A percentile compares a stretch with the other conserved stretches of the same genome.
phyloP scores from a whole-genome alignment of 2,329 filamentous ascomycete genomes.

The Fusarium multiceps region DNA sequence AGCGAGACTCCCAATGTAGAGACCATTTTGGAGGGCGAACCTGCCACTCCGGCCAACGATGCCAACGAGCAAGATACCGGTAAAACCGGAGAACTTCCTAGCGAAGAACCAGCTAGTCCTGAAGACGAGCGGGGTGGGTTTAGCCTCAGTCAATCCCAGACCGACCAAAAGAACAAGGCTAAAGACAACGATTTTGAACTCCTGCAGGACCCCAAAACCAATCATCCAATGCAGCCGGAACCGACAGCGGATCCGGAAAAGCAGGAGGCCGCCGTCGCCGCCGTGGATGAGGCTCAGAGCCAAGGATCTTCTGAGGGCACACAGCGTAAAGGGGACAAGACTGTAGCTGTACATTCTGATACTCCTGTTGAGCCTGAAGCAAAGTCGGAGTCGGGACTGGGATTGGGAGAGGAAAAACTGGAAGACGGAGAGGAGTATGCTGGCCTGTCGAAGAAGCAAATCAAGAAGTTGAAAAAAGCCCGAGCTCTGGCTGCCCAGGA shows the following conservation, averaged over 20 bases:
- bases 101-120: slow-evolving; percentile 43
- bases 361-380: slow-evolving; percentile 30
- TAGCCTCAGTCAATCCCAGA: slow-evolving; percentile 46
- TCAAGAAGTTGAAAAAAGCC: slow-evolving; percentile 43
- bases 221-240: slow-evolving; percentile 39
- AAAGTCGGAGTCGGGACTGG: slow-evolving; percentile 33
- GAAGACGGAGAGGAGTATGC: slow-evolving; percentile 40
- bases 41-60: slow-evolving; percentile 19
- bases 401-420: slow-evolving; percentile 35
- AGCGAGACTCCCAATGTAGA: slow-evolving; percentile 18
- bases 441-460: slow-evolving; percentile 45
- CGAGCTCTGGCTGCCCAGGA: slow-evolving; percentile 38
- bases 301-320: slow-evolving; percentile 32
- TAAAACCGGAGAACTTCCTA: slow-evolving; percentile 37
- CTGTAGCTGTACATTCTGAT: slow-evolving; percentile 30
- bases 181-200: slow-evolving; percentile 48
- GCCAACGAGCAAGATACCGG: slow-evolving; percentile 33
- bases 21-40: slow-evolving; percentile 9
- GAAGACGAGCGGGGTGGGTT: slow-evolving; percentile 48
- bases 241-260: slow-evolving; percentile 44
- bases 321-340: slow-evolving; percentile 33
- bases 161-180: slow-evolving; percentile 51
- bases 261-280: slow-evolving; percentile 41
- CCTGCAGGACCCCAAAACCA: slow-evolving; percentile 46
- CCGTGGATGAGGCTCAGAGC: slow-evolving; percentile 40